These are phyloP conservation scores for Pseudogymnoascus sp. DNA, from an alignment of 2,329 filamentous ascomycete genomes.

Conservation along the genomic window DNA sequence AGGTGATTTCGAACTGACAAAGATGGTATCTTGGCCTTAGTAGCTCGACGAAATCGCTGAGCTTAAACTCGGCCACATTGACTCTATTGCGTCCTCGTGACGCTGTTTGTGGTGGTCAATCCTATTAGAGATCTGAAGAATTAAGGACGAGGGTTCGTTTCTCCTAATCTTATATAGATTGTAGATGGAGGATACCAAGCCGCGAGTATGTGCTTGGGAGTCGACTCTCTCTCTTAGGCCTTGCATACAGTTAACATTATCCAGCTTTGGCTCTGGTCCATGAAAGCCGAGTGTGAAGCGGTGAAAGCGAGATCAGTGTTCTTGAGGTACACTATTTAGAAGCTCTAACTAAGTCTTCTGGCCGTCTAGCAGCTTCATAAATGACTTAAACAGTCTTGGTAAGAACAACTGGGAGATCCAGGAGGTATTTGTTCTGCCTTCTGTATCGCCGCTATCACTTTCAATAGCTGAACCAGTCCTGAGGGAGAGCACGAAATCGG, in stretches of 20 bases:
- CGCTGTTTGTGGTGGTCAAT: background rate
- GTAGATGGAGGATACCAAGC: background rate
- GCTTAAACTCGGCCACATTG: background rate
- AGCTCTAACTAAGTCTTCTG: slow-evolving; percentile 11
- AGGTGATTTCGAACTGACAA: background rate
- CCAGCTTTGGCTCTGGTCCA: slow-evolving; percentile 11
- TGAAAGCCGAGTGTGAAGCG: slow-evolving; percentile 11
- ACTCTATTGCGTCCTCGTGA: background rate
- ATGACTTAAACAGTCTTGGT: slow-evolving; percentile 10
- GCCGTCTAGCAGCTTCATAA: slow-evolving; percentile 11
- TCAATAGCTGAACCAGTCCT: slow-evolving; percentile 10
- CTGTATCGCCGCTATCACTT: background rate
- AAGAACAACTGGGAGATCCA: background rate
- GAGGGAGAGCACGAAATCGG: slow-evolving; percentile 12
- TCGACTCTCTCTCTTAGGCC: background rate
- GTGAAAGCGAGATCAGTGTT: background rate
- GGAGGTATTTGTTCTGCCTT: background rate
- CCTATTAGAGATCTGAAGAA: background rate
- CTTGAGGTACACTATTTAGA: slow-evolving; percentile 2
- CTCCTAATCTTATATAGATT: background rate
- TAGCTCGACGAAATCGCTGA: background rate
- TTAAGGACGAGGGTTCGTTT: background rate
- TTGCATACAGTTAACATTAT: slow-evolving; percentile 2
- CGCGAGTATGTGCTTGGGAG: background rate
- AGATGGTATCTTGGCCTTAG: background rate